Evolutionary conservation across 2,329 filamentous ascomycete species (phyloP), one percentile per base, ranked within the genome.

Genomic region (Colletotrichum coccodes): DNA sequence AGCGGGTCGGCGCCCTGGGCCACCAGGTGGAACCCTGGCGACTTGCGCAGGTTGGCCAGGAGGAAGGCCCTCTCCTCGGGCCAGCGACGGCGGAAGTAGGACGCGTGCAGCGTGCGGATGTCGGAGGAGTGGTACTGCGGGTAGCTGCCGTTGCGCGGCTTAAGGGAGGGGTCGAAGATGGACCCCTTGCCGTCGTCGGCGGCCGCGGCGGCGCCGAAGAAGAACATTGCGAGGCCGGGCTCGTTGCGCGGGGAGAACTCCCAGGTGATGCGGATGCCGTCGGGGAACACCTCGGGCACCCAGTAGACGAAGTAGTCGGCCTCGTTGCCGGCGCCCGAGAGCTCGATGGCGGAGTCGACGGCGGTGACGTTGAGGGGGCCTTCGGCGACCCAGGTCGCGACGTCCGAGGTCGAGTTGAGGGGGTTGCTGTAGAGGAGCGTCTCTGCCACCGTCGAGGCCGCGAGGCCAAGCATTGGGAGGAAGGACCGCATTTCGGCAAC

Each of bases 151-250:
- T 75, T 78, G 12, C 76, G 72, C 9, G 74, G 72, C 50, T 66
- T 70, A 0, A 78, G 69, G 32, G 64, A 61, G 8, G 71, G 68
- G 53, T 76, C 75, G 65, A 78, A 78, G 68, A 78, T 76, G 52
- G 59, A 44, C 6, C 59, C 50, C 58, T 44, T 63, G 70, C 73
- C 72, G 38, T 73, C 73, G 16, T 74, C 73, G 30, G 70, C 68
- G 28, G 74, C 69, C 2, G 75, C 72, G 9, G 74, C 71, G 30
- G 76, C 76, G 57, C 75, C 76, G 68, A 78, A 78, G 71, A 78
- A 78, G 71, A 78, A 75, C 75, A 78, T 77, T 46, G 76, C 76
- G 8, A 78, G 73, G 4, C 76, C 76, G 3, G 76, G 76, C 64
- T 78, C 76, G 40, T 72, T 68, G 46, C 73, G 70, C 3, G 76